Conservation (phyloP, 169 alveolate genomes). For the Plasmodium inui region DNA sequence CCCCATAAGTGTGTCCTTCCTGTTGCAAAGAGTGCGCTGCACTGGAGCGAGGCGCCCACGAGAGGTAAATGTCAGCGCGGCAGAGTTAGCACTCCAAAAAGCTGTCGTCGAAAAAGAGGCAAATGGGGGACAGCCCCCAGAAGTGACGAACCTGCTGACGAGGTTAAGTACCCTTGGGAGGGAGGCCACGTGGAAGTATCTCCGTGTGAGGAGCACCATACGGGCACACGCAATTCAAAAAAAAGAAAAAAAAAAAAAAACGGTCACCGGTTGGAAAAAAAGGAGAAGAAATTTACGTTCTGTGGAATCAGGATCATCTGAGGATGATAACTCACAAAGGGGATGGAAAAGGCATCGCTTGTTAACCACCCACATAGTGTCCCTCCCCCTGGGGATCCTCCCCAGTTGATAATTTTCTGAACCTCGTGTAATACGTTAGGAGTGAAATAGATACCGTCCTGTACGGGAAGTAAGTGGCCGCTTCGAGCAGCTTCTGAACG, state of each 20-base stretch:
- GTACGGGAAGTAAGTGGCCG: neutral
- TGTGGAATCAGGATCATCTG: neutral
- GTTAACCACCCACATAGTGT: neutral
- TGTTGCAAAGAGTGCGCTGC: neutral
- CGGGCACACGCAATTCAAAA: neutral
- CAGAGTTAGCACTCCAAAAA: neutral
- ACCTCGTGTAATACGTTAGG: neutral
- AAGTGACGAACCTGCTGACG: neutral
- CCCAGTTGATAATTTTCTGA: neutral
- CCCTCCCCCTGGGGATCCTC: neutral
- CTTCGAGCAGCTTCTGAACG: neutral
- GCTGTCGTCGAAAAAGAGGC: neutral
- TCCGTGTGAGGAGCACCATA: neutral
- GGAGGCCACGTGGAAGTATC: neutral
- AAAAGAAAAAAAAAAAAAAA: constrained; percentile 23
- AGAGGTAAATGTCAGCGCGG: neutral
- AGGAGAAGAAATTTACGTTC: neutral
- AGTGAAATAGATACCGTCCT: neutral
- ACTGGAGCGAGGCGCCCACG: neutral
- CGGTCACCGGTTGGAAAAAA: neutral
- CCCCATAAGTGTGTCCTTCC: neutral
- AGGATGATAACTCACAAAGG: neutral
- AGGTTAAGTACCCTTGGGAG: neutral
- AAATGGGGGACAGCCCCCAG: neutral
- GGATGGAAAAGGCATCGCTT: neutral